Base-by-base conservation (phyloP, 805 yeast species). In the Kregervanrija delftensis region DNA sequence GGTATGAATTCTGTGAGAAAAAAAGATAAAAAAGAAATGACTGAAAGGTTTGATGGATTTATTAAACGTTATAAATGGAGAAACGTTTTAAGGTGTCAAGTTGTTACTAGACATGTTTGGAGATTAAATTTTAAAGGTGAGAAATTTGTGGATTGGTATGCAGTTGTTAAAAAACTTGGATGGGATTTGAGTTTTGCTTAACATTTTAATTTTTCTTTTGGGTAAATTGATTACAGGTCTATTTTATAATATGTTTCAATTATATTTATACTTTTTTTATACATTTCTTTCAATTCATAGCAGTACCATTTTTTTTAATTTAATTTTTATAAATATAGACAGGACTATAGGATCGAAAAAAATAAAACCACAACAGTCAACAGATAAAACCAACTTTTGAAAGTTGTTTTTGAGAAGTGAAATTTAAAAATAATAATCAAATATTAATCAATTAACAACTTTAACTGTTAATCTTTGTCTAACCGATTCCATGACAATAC, bases 171-270 rank as follows among this genome's bases (percentile, higher is more conserved):
- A 48, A 72, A 72, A 11, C 63, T 83, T 41, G 86, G 85, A 2
- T 85, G 93, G 91, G 86, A 85, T 57, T 66, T 86, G 39, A 82
- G 84, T 60, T 86, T 85, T 68, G 93, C 90, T 11, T 78, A 40
- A 41, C 8, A 12, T 12, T 8, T 15, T 13, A 8, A 15, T n/a
- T n/a, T 15, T n/a, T 36, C 17, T 14, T 36, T 8, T 6, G 28
- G 8, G 28, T 5, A 22, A 6, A 22, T n/a, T n/a, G n/a, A 22
- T 22, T 22, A 22, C 28, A 22, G 2, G 6, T 22, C 8, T 22
- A 22, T 6, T 22, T 22, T 22, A 22, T 6, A 22, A 22, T 22
- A 22, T 6, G 28, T 22, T 22, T 22, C 6, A 4, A 22, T 22
- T 22, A 2, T 6, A 22, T 8, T 22, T 22, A 4, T 6, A 5